Evolutionary conservation across 1,284 basidiomycete species (phyloP).

Genomic region (Irpex sp.): DNA sequence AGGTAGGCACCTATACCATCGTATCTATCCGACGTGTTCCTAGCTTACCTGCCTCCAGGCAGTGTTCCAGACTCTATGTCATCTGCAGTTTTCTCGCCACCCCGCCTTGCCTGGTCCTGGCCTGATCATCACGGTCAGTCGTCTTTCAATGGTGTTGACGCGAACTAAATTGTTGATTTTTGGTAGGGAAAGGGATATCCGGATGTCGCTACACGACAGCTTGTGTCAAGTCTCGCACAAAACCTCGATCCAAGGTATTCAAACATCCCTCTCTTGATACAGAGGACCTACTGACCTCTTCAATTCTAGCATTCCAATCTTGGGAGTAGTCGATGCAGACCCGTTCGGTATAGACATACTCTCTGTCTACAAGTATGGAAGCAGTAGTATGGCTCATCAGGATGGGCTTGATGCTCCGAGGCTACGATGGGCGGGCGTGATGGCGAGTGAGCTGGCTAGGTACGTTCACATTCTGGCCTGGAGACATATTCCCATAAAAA

Average conservation of each 20-base stretch:
- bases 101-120: conserved; percentile 53
- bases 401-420: conserved; percentile 60
- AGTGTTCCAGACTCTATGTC: conserved; percentile 80
- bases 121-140: conserved; percentile 64
- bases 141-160: background rate
- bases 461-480: conserved; percentile 26
- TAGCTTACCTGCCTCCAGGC: conserved; percentile 51
- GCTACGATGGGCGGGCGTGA: conserved; percentile 79
- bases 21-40: too few species aligned
- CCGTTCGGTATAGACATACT: conserved; percentile 89
- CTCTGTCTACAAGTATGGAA: conserved; percentile 79
- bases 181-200: conserved; percentile 97
- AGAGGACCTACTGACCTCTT: too few species aligned
- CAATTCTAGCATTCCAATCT: conserved; percentile 57
- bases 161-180: too few species aligned
- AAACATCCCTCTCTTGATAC: too few species aligned
- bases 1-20: conserved; percentile 45
- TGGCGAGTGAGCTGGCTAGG: conserved; percentile 60
- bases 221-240: conserved; percentile 69
- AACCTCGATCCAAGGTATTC: conserved; percentile 50
- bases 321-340: conserved; percentile 86
- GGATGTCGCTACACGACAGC: conserved; percentile 82
- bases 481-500: background rate
- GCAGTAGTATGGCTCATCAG: conserved; percentile 55
- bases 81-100: conserved; percentile 47